Conservation (phyloP, 2,329 filamentous ascomycete species). For the Leptographium lundbergii region DNA sequence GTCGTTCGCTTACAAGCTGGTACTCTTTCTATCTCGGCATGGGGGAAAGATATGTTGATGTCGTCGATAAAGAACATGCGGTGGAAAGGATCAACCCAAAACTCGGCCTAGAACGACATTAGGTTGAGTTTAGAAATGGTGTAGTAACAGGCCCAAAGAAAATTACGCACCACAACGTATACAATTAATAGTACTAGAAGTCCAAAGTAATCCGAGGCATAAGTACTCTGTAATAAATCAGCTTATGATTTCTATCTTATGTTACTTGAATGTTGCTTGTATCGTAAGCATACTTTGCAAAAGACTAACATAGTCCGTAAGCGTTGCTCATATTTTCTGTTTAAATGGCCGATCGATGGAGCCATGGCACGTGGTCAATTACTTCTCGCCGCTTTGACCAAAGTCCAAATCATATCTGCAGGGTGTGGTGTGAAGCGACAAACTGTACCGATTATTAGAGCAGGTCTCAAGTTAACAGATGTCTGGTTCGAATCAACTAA, state of each 20-base stretch:
- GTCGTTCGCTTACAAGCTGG: constrained; percentile 47
- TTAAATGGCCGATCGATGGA: constrained; percentile 10
- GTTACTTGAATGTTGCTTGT: neutral
- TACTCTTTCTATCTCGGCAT: constrained; percentile 74
- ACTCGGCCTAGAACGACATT: constrained; percentile 37
- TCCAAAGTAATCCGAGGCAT: constrained; percentile 80
- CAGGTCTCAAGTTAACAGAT: no score
- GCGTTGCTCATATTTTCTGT: constrained; percentile 9
- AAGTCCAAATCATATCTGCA: constrained; percentile 23
- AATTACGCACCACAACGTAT: constrained; percentile 44
- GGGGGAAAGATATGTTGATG: constrained; percentile 70
- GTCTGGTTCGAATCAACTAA: neutral
- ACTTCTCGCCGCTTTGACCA: constrained; percentile 24
- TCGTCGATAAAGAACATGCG: constrained; percentile 89
- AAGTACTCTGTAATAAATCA: constrained; percentile 48
- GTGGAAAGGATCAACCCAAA: constrained; percentile 74
- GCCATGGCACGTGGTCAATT: constrained; percentile 33
- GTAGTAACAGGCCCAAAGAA: neutral
- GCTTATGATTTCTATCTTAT: neutral
- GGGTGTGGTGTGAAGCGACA: neutral
- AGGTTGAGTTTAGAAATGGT: neutral
- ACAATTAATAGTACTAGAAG: constrained; percentile 55
- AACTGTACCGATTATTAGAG: neutral
- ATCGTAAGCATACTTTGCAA: constrained; percentile 28
- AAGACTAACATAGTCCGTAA: constrained; percentile 25